A percentile compares a stretch with the other conserved stretches of the same genome.
Evolutionary conservation across 495 filamentous ascomycete genomes (phyloP).

Genomic region (Evansstolkia leycettana): DNA sequence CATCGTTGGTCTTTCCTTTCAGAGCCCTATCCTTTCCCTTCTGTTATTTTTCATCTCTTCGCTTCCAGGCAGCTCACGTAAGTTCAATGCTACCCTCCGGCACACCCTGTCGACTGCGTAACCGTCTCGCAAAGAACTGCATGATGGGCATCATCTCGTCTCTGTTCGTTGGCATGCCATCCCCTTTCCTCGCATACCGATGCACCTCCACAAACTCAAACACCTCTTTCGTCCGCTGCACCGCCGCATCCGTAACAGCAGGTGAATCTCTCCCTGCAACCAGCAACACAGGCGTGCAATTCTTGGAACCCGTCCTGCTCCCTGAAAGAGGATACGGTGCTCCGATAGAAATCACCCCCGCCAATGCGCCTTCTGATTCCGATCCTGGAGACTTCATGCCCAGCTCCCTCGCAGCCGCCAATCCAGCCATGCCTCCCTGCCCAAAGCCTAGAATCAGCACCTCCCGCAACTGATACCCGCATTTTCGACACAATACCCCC

Average conservation of each 20-base stretch:
- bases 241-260: constrained; percentile 47
- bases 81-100: constrained; percentile 50
- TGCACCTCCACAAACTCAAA: constrained; percentile 66
- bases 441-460: constrained; percentile 76
- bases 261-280: constrained; percentile 53
- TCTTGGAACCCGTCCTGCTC: constrained; percentile 29
- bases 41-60: not conserved
- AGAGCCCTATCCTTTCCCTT: constrained; percentile 4
- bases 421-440: constrained; percentile 72
- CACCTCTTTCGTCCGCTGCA: constrained; percentile 46
- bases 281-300: constrained; percentile 61
- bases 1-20: constrained; percentile 1
- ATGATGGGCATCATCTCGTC: constrained; percentile 92
- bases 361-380: constrained; percentile 14
- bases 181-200: constrained; percentile 60
- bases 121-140: constrained; percentile 73
- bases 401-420: constrained; percentile 41
- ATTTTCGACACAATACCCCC: constrained; percentile 48
- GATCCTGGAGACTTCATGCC: not conserved
- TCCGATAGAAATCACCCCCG: constrained; percentile 68
- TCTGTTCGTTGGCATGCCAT: constrained; percentile 69
- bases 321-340: constrained; percentile 49
- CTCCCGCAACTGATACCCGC: constrained; percentile 55
- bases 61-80: constrained; percentile 7
- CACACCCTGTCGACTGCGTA: constrained; percentile 53